Evolutionary conservation across 305 asterid genomes (phyloP).

Genomic region (Stenogyne calaminthoides): DNA sequence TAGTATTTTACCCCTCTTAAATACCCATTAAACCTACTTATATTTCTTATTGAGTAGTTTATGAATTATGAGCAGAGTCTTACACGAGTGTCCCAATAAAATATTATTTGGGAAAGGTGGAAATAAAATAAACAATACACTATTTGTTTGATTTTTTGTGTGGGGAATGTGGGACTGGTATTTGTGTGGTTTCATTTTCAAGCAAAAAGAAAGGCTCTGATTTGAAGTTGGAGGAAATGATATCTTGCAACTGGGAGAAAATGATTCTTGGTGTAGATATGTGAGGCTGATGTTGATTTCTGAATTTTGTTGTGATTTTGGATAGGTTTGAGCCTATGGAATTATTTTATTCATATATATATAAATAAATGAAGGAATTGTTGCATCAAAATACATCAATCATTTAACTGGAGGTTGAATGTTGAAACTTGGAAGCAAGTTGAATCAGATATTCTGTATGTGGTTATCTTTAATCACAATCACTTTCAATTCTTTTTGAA

Average conservation of each 20-base stretch:
- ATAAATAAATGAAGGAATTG: background rate
- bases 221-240: slow-evolving; percentile 6
- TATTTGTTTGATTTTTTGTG: background rate
- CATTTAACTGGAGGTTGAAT: slow-evolving; percentile 26
- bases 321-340: slow-evolving; percentile 15
- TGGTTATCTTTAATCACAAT: background rate
- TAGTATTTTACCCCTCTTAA: too few species aligned
- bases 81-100: background rate
- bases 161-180: slow-evolving; percentile 30
- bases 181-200: slow-evolving; percentile 45
- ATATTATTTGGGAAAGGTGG: background rate
- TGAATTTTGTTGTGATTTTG: slow-evolving; percentile 19
- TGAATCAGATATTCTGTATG: slow-evolving; percentile 34
- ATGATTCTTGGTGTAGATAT: slow-evolving; percentile 35
- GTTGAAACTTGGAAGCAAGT: slow-evolving; percentile 1
- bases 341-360: background rate
- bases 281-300: slow-evolving; percentile 48
- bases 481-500: background rate
- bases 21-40: background rate
- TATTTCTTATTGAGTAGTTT: too few species aligned
- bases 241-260: slow-evolving; percentile 5
- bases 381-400: slow-evolving; percentile 17
- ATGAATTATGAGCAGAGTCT: too few species aligned
- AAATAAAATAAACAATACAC: background rate
- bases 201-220: slow-evolving; percentile 18